Base-by-base conservation (phyloP, 768 basidiomycete genomes). In the Goffeauzyma gilvescens region DNA sequence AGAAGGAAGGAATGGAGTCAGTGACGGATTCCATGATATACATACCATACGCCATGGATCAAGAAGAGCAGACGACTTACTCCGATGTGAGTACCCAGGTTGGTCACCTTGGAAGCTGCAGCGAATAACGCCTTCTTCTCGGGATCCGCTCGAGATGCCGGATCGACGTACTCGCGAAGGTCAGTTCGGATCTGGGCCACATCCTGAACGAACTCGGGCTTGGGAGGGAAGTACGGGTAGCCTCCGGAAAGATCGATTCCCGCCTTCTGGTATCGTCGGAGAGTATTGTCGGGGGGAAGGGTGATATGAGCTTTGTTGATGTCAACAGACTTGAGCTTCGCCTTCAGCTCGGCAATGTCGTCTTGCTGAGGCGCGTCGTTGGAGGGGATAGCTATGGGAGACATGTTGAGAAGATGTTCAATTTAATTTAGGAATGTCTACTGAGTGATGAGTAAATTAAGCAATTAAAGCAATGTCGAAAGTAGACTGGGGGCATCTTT, bases 51-150 rank as follows among this genome's bases (percentile, higher is more conserved):
- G n/a, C n/a, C n/a, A n/a, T n/a, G n/a, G n/a, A n/a, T n/a, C n/a
- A n/a, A n/a, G n/a, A n/a, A n/a, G n/a, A n/a, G n/a, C n/a, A 14
- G 24, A 14, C 6, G 22, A 52, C 53, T 46, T 28, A 58, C 55
- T 13, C 57, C 82, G 50, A 84, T 77, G 27, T 70, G 67, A 2
- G 77, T 78, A 0, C 78, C 79, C 34, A 82, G 64, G 51, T 81
- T 69, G 47, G 68, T 71, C 38, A 82, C 73, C 56, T 76, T 79
- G 43, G 67, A 67, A 9, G 76, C 81, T 15, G 75, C 79, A 38
- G 67, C 57, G 30, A 82, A 64, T 14, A 85, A 65, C 32, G 63
- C 71, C 53, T 71, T 72, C 67, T 84, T 84, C 49, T 69, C 67
- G 0, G 74, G 72, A 54, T 82, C 80, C 6, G 81, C 81, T 34